Evolutionary conservation across 106 monocot genomes (phyloP), one percentile per base, ranked within the genome.

Genomic region (Platanthera zijinensis): DNA sequence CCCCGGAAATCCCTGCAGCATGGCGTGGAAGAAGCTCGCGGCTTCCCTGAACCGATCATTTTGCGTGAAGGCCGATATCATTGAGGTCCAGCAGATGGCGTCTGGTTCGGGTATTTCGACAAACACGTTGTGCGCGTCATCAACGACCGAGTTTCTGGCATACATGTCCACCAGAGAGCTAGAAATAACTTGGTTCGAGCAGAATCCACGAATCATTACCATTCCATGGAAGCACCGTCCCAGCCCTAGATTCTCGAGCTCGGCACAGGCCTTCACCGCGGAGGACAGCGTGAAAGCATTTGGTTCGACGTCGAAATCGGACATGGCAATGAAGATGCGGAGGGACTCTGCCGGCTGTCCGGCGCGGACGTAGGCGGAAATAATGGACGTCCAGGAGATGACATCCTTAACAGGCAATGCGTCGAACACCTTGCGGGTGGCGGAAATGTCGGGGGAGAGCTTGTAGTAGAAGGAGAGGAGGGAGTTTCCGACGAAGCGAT

Each of bases 331-430:
- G 50, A 91, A 84, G 69, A 88, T 19, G 5, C 22, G 62, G 21
- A 94, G 80, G 10, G 93, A 78, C 10, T 83, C 74, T 46, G 10
- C n/a, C 32, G 91, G 93, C 47, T 39, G 52, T 8, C 86, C 82
- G 11, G 72, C 80, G 10, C 89, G 90, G 45, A 92, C 72, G 75
- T 92, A 90, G 6, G 78, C 88, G 17, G 89, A 88, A 54, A 92
- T 28, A 78, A 96, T 83, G 52, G 92, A 96, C 47, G 90, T 90
- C 86, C 90, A 96, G 28, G 95, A 86, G 48, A 96, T 52, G 78
- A 89, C 80, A 74, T 96, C 92, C 32, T 68, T 79, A 10, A 62
- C 12, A 21, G 83, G 90, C 78, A 92, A 63, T 17, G 57, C 32
- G 52, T 90, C 85, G 77, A 96, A 96, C 78, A 90, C 74, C 48